phyloP scores from a whole-genome alignment of 352 stramenopile species.

The Phytophthora megakarya region DNA sequence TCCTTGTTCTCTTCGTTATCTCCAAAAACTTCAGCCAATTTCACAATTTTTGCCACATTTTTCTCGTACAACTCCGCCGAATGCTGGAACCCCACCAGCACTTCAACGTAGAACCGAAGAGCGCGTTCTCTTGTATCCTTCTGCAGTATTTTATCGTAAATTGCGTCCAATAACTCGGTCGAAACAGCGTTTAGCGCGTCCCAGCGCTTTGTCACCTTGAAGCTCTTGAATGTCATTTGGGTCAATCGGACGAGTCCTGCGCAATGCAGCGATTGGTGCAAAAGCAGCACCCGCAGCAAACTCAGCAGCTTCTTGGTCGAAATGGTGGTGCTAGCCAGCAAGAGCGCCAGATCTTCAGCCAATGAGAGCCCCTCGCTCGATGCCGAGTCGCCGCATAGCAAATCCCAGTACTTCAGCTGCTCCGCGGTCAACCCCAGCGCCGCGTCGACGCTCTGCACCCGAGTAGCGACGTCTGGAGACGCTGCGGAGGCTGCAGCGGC shows the following conservation, averaged over 20 bases:
- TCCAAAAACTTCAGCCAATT: constrained; percentile 48
- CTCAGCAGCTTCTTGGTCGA: constrained; percentile 37
- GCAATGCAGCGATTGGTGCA: constrained; percentile 42
- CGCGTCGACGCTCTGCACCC: constrained; percentile 8
- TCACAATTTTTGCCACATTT: constrained; percentile 48
- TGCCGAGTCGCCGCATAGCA: constrained; percentile 33
- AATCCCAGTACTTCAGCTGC: constrained; percentile 63
- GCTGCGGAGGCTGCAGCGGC: constrained; percentile 11
- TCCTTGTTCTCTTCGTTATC: constrained; percentile 38
- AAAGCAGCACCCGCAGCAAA: constrained; percentile 43
- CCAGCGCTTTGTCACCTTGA: constrained; percentile 85
- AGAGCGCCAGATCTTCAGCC: constrained; percentile 57
- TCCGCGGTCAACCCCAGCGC: constrained; percentile 40
- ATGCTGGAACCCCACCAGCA: constrained; percentile 83
- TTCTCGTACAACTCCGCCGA: constrained; percentile 58
- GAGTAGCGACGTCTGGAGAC: neutral
- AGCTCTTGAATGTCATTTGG: constrained; percentile 56
- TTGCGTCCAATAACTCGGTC: constrained; percentile 41
- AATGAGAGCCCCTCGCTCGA: constrained; percentile 26
- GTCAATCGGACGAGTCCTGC: constrained; percentile 59
- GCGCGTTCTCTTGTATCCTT: constrained; percentile 29
- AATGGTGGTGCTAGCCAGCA: constrained; percentile 62
- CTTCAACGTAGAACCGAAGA: constrained; percentile 60
- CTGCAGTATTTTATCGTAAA: constrained; percentile 44
- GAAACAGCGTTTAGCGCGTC: constrained; percentile 52